Base-by-base conservation (phyloP, 2,329 filamentous ascomycete species). In the Uncinocarpus reesii region DNA sequence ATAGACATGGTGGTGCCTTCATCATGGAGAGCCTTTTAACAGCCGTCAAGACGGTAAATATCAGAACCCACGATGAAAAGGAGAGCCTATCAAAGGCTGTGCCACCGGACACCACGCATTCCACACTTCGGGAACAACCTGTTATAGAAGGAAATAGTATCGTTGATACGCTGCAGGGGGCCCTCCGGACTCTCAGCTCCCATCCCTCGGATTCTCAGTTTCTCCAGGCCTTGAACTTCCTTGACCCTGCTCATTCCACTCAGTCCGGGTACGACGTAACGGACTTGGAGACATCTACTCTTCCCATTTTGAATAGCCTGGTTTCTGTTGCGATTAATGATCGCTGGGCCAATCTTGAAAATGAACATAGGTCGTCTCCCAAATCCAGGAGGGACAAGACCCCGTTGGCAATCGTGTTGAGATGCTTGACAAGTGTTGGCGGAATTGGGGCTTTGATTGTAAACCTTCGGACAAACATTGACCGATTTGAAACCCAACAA, bases 391-490 rank as follows among this genome's bases (percentile, higher is more conserved):
- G 23, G 40, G 53, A 7, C 53, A 46, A 24, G 42, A 56, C 63
- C 55, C 57, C 56, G 20, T 63, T 67, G 34, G 63, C 76, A 1
- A 66, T 60, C 5, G 51, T 96, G 13, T 56, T 85, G 1, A 63
- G 67, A 51, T 86, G 81, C 58, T 68, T 98, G 4, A 75, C 74
- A 49, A 95, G 81, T 59, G 71, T 92, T 13, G 75, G 82, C 2
- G 89, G 88, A 0, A 64, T 95, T 26, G 90, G 87, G 52, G 83
- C 85, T n/a, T 61, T 89, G 23, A 63, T 88, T 7, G 74, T 80
- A n/a, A 79, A 83, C 46, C 67, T 94, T 24, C 80, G 78, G 51
- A 71, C 75, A 16, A 68, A 86, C 15, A 73, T 81, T 42, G 52
- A 59, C 47, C 50, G 55, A 8, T 52, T 53, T 29, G 55, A 55